Conservation (phyloP, 1,284 basidiomycete species). For the Xanthoconium separans region DNA sequence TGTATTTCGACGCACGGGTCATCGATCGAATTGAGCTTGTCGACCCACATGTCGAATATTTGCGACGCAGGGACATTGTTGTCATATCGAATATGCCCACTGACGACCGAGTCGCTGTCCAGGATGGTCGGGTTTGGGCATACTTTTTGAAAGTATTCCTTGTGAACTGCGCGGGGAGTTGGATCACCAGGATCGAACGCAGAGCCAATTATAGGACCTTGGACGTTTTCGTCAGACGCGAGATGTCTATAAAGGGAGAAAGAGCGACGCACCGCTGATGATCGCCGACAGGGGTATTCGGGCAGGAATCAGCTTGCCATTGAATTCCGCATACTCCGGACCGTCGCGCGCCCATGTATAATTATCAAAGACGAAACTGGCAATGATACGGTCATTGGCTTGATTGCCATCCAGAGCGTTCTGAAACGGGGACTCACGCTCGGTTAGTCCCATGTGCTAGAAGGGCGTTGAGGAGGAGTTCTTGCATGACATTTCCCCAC, state of each 20-base stretch:
- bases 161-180: conserved; percentile 43
- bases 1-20: conserved; percentile 45
- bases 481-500: conserved; percentile 62
- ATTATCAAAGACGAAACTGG: conserved; percentile 43
- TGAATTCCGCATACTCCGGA: conserved; percentile 35
- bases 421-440: conserved; percentile 40
- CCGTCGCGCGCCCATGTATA: conserved; percentile 38
- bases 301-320: conserved; percentile 41
- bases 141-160: conserved; percentile 40
- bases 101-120: conserved; percentile 27
- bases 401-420: neutral
- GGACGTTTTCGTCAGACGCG: conserved; percentile 2
- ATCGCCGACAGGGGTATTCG: conserved; percentile 44
- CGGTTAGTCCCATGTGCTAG: conserved; percentile 46
- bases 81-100: conserved; percentile 20
- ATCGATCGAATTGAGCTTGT: conserved; percentile 36
- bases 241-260: neutral
- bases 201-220: conserved; percentile 40
- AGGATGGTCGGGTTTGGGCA: conserved; percentile 42
- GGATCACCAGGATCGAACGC: conserved; percentile 24
- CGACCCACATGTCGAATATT: conserved; percentile 40
- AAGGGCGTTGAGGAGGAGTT: conserved; percentile 49
- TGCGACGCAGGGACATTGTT: conserved; percentile 27
- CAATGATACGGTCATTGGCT: neutral
- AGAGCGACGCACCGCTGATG: conserved; percentile 34